Percentiles rank a stretch among this genome's conserved stretches.
Conservation (phyloP, 108 stramenopile genomes). For the Mediolabrus comicus region DNA sequence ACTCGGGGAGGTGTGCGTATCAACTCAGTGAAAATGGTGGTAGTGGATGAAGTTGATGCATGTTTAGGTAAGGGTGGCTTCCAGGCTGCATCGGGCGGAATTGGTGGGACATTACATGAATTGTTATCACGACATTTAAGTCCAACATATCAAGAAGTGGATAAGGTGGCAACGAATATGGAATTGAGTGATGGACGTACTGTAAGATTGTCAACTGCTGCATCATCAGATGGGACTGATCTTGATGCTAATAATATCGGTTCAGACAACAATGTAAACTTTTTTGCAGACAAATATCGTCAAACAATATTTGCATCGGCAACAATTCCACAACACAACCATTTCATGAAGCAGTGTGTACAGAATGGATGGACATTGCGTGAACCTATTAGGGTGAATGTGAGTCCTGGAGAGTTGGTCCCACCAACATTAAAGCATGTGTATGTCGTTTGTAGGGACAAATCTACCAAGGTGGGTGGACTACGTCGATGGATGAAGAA, state of each 20-base stretch:
- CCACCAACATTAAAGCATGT: slow-evolving; percentile 82
- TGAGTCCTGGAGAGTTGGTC: slow-evolving; percentile 78
- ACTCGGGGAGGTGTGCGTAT: slow-evolving; percentile 67
- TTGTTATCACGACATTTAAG: slow-evolving; percentile 78
- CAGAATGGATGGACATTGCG: slow-evolving; percentile 87
- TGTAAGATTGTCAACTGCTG: slow-evolving; percentile 2
- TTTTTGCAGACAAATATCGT: slow-evolving; percentile 44
- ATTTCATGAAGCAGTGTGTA: slow-evolving; percentile 85
- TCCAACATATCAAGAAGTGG: slow-evolving; percentile 73
- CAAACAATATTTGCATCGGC: slow-evolving; percentile 95
- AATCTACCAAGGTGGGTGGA: slow-evolving; percentile 71
- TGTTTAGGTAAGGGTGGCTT: slow-evolving; percentile 54
- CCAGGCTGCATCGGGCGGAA: not conserved
- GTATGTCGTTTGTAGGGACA: slow-evolving; percentile 72
- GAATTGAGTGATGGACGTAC: slow-evolving; percentile 32
- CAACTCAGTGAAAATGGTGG: slow-evolving; percentile 76
- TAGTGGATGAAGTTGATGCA: slow-evolving; percentile 94
- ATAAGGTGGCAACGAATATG: slow-evolving; percentile 2
- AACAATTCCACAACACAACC: slow-evolving; percentile 91
- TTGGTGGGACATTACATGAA: slow-evolving; percentile 68
- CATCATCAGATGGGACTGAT: not conserved
- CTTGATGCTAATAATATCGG: not conserved
- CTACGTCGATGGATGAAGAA: slow-evolving; percentile 70
- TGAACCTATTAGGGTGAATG: slow-evolving; percentile 77
- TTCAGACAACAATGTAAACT: not conserved